Base-by-base conservation (phyloP, 495 filamentous ascomycete genomes). In the Thermothielavioides terrestris region DNA sequence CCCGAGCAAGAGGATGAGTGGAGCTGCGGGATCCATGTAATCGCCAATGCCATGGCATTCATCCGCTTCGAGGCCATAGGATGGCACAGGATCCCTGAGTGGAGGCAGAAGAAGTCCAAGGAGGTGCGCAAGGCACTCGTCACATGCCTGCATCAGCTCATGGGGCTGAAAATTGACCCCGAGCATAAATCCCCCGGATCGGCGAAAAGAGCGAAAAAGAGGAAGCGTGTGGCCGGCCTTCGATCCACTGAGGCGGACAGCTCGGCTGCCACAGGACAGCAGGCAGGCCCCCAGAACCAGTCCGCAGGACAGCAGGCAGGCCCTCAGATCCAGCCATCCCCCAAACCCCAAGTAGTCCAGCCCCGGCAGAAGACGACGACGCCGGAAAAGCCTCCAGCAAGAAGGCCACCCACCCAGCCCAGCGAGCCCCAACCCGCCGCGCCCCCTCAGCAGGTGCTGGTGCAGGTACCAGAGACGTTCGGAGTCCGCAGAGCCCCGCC, bases 11-110 rank as follows among this genome's bases (percentile, higher is more conserved):
- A 10, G 6, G 44, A 49, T 12, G 20, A 6, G 1, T 57, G 43
- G 50, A 42, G 51, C 20, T 62, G 59, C 37, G 44, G 44, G 3
- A 23, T 62, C 0, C 57, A 57, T 21, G 14, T 11, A 4, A 51
- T 62, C 6, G 51, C 44, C 9, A 57, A 57, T 22, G 27, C 40
- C 21, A 30, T 57, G 31, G 48, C 45, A 14, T 60, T 57, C 32
- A 6, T 55, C 20, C 50, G 51, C 7, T 55, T 48, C 20, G 54
- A 52, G 9, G 9, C 42, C 1, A 14, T 57, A 5, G 51, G 57
- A 1, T 62, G 57, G 57, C 3, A 58, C 1, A 32, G 32, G 0
- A 25, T 58, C 4, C 12, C 15, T 1, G 31, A 9, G 5, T 30
- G 47, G 34, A n/a, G 17, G 6, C 1, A 8, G 5, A 7, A 36